phyloP scores from a whole-genome alignment of 2,329 filamentous ascomycete species.

The Gaeumannomyces tritici region DNA sequence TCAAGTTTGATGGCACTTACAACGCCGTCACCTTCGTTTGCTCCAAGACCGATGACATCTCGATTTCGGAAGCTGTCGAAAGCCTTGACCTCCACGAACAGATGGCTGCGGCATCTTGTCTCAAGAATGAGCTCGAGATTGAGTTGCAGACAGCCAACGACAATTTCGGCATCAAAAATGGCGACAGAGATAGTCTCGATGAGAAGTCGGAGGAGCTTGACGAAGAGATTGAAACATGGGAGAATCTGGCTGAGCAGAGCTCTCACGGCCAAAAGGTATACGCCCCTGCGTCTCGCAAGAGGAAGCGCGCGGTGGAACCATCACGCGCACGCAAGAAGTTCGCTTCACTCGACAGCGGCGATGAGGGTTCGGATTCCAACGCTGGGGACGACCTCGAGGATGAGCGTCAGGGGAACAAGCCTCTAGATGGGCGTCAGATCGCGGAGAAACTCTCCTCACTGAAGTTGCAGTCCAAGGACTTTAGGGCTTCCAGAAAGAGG shows the following conservation, averaged over 20 bases:
- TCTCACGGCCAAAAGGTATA: neutral
- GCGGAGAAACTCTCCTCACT: neutral
- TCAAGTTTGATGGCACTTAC: conserved; percentile 48
- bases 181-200: no score
- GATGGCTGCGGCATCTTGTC: neutral
- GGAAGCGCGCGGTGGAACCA: neutral
- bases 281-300: neutral
- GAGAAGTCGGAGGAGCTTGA: no score
- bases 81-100: neutral
- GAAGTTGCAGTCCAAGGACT: conserved; percentile 15
- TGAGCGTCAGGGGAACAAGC: neutral
- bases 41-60: conserved; percentile 52
- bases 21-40: conserved; percentile 50
- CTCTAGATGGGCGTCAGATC: conserved; percentile 11
- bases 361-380: neutral
- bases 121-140: neutral
- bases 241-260: neutral
- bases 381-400: no score
- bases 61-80: conserved; percentile 13
- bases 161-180: no score
- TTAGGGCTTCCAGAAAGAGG: conserved; percentile 25
- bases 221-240: neutral
- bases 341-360: neutral
- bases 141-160: neutral
- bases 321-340: no score